Evolutionary conservation across 805 yeast genomes (phyloP).

Genomic region (Schwanniomyces vanrijiae): DNA sequence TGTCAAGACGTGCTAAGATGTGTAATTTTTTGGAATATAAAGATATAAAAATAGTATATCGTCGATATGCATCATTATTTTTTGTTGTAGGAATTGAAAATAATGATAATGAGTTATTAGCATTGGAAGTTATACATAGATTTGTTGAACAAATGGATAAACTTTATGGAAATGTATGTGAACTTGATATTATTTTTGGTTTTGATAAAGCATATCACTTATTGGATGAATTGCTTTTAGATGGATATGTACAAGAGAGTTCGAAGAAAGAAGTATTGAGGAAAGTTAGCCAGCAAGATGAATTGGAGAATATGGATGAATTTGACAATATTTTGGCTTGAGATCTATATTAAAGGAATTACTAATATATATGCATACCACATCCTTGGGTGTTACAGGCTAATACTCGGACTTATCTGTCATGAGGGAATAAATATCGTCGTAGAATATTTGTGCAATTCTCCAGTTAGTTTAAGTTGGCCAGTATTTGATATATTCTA

Average conservation of each 20-base stretch:
- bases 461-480: background rate
- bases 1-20: slow-evolving; percentile 89
- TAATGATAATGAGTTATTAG: slow-evolving; percentile 81
- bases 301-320: slow-evolving; percentile 77
- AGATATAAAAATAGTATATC: slow-evolving; percentile 81
- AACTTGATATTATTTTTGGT: slow-evolving; percentile 93
- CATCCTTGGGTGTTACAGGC: slow-evolving; percentile 1
- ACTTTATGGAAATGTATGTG: slow-evolving; percentile 94
- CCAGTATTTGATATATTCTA: background rate
- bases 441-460: background rate
- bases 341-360: background rate
- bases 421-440: background rate
- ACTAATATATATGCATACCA: background rate
- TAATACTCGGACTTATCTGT: background rate
- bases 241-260: slow-evolving; percentile 84
- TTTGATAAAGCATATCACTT: slow-evolving; percentile 92
- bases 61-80: slow-evolving; percentile 90
- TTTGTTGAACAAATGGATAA: slow-evolving; percentile 97
- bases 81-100: slow-evolving; percentile 84
- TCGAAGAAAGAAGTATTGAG: slow-evolving; percentile 77
- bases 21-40: slow-evolving; percentile 89
- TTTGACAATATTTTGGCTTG: slow-evolving; percentile 39
- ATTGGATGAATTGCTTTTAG: slow-evolving; percentile 83
- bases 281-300: slow-evolving; percentile 81
- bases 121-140: slow-evolving; percentile 85